Conservation (phyloP, 306 rosid genomes). For the Gillenia trifoliata region DNA sequence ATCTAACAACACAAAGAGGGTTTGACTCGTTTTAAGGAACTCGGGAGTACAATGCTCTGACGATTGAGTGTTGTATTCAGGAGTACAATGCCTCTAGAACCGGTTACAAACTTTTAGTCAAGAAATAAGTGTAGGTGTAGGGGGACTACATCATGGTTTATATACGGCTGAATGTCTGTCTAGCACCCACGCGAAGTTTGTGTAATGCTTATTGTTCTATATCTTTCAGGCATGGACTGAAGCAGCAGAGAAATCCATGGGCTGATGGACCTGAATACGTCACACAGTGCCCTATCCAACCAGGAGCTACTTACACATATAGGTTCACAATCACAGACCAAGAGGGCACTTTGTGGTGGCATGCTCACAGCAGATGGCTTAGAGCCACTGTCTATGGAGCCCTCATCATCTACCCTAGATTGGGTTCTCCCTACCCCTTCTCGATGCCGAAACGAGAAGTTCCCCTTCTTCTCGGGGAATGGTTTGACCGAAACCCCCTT, state of each 20-base stretch:
- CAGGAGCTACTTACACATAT: conserved; percentile 87
- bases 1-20: no score
- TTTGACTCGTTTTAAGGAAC: no score
- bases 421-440: conserved; percentile 76
- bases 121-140: no score
- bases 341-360: conserved; percentile 98
- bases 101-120: no score
- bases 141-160: background rate
- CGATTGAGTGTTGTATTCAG: no score
- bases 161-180: background rate
- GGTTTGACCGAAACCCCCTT: conserved; percentile 78
- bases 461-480: conserved; percentile 72
- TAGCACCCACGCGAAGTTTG: background rate
- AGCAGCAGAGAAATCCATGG: conserved; percentile 89
- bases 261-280: conserved; percentile 89
- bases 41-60: no score
- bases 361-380: conserved; percentile 82
- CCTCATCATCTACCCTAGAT: conserved; percentile 63
- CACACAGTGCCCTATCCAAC: conserved; percentile 87
- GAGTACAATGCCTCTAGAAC: no score
- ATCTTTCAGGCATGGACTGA: conserved; percentile 73
- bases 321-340: conserved; percentile 72
- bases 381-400: conserved; percentile 95
- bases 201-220: background rate
- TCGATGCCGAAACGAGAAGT: conserved; percentile 59